These are phyloP conservation scores for Boletellus sp. DNA, from an alignment of 768 basidiomycete genomes.

Conservation along the genomic window DNA sequence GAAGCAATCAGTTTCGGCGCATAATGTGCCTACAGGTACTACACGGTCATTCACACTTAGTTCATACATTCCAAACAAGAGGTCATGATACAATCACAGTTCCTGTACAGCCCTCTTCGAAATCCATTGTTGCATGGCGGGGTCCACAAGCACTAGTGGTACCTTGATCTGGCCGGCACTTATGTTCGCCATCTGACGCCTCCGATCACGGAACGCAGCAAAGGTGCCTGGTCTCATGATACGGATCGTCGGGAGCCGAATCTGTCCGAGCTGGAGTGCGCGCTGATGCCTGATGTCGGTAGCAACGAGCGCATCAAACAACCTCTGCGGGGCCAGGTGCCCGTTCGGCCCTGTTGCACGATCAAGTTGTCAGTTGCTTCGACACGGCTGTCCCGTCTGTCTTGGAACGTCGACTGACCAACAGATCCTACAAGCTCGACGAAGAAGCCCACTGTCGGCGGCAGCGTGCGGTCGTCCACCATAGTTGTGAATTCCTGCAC, in stretches of 20 bases:
- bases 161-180: slow-evolving; percentile 15
- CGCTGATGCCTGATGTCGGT: background rate
- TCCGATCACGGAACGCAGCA: slow-evolving; percentile 16
- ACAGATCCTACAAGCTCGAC: slow-evolving; percentile 9
- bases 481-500: slow-evolving; percentile 16
- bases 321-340: background rate
- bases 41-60: too few species aligned
- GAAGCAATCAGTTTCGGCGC: too few species aligned
- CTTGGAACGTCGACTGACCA: slow-evolving; percentile 2
- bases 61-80: too few species aligned
- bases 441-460: slow-evolving; percentile 11
- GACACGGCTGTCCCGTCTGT: background rate
- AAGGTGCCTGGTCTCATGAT: slow-evolving; percentile 20
- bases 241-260: slow-evolving; percentile 19
- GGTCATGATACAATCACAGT: background rate
- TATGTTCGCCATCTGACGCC: background rate
- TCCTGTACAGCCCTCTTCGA: slow-evolving; percentile 14
- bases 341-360: slow-evolving; percentile 4
- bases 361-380: background rate
- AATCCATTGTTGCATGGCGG: slow-evolving; percentile 13
- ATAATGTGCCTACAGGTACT: too few species aligned
- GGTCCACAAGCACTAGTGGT: slow-evolving; percentile 8
- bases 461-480: slow-evolving; percentile 10
- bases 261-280: background rate
- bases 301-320: slow-evolving; percentile 8